Percentiles rank a stretch among this genome's conserved stretches.
Evolutionary conservation across 805 yeast species (phyloP).

Genomic region (Groenewaldozyma salmanticensis): DNA sequence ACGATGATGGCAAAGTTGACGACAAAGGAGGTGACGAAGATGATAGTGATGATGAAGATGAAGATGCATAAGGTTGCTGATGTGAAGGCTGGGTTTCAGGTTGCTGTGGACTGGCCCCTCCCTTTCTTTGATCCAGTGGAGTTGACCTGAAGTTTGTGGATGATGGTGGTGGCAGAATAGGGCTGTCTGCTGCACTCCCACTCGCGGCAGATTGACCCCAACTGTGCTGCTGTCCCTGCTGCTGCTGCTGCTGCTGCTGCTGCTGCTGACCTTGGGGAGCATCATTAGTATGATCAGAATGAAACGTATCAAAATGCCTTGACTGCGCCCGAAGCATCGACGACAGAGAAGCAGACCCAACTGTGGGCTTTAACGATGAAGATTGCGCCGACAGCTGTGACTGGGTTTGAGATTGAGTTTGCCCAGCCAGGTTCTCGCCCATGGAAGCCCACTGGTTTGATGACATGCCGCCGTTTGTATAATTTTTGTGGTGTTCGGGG

Average conservation of each 20-base stretch:
- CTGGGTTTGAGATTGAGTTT: too few species aligned
- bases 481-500: not conserved
- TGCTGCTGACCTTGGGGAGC: not conserved
- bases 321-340: constrained; percentile 16
- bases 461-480: too few species aligned
- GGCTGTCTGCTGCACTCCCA: not conserved
- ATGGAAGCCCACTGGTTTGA: too few species aligned
- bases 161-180: not conserved
- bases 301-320: constrained; percentile 18
- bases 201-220: not conserved
- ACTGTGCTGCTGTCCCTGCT: not conserved
- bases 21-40: not conserved
- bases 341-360: not conserved
- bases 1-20: not conserved
- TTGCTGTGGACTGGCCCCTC: too few species aligned
- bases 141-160: not conserved
- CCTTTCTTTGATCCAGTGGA: not conserved
- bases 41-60: not conserved
- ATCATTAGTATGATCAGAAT: not conserved
- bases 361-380: not conserved
- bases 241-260: not conserved
- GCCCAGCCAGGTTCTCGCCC: too few species aligned
- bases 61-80: too few species aligned
- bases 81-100: too few species aligned
- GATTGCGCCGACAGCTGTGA: too few species aligned